Conservation (phyloP, 2,329 filamentous ascomycete species). For the Sarocladium brachiariae region DNA sequence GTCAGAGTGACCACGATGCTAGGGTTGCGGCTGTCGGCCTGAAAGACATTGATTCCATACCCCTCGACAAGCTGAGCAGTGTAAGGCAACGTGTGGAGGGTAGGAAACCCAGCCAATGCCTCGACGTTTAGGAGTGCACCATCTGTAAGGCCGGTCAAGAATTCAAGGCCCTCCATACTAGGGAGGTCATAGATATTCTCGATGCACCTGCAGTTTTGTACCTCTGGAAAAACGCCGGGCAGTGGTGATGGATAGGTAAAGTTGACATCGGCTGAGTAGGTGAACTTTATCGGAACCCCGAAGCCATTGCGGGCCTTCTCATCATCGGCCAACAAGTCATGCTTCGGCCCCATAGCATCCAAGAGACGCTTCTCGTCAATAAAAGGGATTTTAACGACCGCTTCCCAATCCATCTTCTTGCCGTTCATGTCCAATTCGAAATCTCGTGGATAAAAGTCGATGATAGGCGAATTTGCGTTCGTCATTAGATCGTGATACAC, state of each 20-base stretch:
- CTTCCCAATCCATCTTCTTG: conserved; percentile 99
- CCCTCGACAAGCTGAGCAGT: conserved; percentile 62
- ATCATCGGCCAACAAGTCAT: conserved; percentile 66
- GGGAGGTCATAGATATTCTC: conserved; percentile 96
- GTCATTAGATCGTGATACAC: conserved; percentile 94
- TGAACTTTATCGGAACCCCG: conserved; percentile 88
- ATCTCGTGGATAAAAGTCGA: conserved; percentile 95
- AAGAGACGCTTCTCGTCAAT: conserved; percentile 88
- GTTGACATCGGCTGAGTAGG: conserved; percentile 68
- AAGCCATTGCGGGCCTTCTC: conserved; percentile 84
- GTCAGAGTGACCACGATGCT: conserved; percentile 87
- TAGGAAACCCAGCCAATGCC: conserved; percentile 91
- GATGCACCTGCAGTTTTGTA: conserved; percentile 80
- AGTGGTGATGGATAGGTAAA: conserved; percentile 85
- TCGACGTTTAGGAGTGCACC: conserved; percentile 75
- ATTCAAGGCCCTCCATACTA: conserved; percentile 81
- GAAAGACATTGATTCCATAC: conserved; percentile 91
- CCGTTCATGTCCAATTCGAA: conserved; percentile 99
- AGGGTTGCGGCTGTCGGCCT: conserved; percentile 91
- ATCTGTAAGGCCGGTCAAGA: conserved; percentile 74
- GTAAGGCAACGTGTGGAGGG: conserved; percentile 77
- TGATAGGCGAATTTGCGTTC: conserved; percentile 79
- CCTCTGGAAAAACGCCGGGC: conserved; percentile 82
- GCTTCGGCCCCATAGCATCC: conserved; percentile 77
- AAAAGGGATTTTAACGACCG: conserved; percentile 97